Conservation (phyloP, 768 basidiomycete species). For the Serendipita indica region DNA sequence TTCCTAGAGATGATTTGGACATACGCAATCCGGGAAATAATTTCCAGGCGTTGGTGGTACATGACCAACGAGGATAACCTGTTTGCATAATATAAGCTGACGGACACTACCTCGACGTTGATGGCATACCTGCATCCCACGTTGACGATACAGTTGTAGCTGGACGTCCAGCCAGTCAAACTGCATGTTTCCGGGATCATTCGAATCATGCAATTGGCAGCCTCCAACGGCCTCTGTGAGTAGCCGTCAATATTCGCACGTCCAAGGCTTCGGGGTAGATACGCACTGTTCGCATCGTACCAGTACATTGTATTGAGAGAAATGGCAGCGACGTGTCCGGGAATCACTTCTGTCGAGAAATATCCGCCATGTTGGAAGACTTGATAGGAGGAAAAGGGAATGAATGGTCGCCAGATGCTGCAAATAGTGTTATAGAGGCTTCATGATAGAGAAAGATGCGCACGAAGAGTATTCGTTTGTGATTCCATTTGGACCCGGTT, state of each 20-base stretch:
- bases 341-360: conserved; percentile 65
- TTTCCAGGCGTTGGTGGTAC: conserved; percentile 69
- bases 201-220: conserved; percentile 38
- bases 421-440: background rate
- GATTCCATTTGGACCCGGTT: conserved; percentile 50
- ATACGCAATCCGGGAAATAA: conserved; percentile 76
- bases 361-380: conserved; percentile 84
- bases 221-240: conserved; percentile 50
- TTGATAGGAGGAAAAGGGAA: conserved; percentile 64
- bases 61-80: conserved; percentile 45
- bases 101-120: background rate
- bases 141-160: conserved; percentile 45
- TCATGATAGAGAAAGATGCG: conserved; percentile 18
- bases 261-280: conserved; percentile 13
- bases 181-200: conserved; percentile 76
- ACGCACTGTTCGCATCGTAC: conserved; percentile 79
- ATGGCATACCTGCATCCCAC: conserved; percentile 53
- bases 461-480: conserved; percentile 57
- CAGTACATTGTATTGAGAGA: conserved; percentile 85
- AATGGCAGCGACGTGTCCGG: conserved; percentile 58
- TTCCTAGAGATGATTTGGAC: conserved; percentile 19
- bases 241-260: conserved; percentile 3
- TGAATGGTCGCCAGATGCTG: conserved; percentile 69
- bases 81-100: conserved; percentile 24
- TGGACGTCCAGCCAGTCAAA: conserved; percentile 87